Evolutionary conservation across 257 asterid species (phyloP).

Genomic region (Lithospermum erythrorhizon): DNA sequence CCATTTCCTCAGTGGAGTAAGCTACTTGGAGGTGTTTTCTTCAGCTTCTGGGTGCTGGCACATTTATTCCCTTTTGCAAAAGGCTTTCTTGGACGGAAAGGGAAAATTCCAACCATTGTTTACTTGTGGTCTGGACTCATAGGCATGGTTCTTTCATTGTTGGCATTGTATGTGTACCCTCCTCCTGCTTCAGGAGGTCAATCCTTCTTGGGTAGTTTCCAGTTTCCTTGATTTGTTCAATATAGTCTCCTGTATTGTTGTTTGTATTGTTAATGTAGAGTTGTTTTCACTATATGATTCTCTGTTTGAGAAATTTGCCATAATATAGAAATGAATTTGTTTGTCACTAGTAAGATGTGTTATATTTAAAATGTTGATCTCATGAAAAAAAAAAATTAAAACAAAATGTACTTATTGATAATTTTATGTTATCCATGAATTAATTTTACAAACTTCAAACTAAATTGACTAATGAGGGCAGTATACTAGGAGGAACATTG

Average conservation of each 20-base stretch:
- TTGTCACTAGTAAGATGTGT: no score
- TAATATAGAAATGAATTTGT: no score
- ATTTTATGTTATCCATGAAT: no score
- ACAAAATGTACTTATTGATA: no score
- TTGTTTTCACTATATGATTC: neutral
- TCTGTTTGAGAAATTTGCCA: no score
- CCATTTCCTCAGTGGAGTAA: conserved; percentile 85
- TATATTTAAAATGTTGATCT: no score
- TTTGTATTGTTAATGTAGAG: neutral
- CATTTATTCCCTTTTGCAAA: conserved; percentile 87
- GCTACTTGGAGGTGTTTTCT: conserved; percentile 74
- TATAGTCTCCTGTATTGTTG: neutral
- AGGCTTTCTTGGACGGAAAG: conserved; percentile 73
- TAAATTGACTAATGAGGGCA: no score
- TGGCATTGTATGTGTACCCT: conserved; percentile 37
- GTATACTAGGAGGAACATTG: no score
- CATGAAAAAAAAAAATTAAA: no score
- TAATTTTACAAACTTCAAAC: no score
- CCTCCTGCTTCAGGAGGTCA: conserved; percentile 58
- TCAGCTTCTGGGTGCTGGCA: conserved; percentile 87
- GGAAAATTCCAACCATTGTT: conserved; percentile 80
- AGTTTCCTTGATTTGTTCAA: conserved; percentile 25
- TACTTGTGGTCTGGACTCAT: conserved; percentile 85
- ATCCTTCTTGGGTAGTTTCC: conserved; percentile 17
- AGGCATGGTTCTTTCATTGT: conserved; percentile 60